Evolutionary conservation across 73 alveolate genomes (phyloP), one percentile per base, ranked within the genome.

Genomic region (Paramecium octaurelia): DNA sequence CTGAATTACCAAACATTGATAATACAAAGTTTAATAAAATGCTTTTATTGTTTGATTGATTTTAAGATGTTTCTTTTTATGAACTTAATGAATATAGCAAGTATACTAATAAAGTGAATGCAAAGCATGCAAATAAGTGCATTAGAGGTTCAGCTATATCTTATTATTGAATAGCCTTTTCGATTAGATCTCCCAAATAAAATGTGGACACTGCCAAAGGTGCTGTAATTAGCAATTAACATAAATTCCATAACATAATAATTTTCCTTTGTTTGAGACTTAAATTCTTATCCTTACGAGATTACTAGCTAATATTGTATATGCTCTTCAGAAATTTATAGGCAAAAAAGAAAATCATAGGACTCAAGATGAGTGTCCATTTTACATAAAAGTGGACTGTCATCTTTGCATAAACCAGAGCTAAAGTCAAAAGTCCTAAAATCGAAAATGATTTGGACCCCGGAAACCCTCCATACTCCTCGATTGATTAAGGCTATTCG

Each of bases 1-100:
- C 92, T 92, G 95, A 89, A 86, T 95, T 95, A 14, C 94, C 94
- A 77, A 89, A 70, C 11, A 69, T 11, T 12, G 94, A 89, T 1
- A 89, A 38, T n/a, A 73, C 24, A 42, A 77, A 70, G 29, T 89
- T 89, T 10, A 89, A 38, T 14, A 89, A 20, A 27, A 89, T 44
- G 5, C 77, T 86, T 58, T 73, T 50, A 11, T 54, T 73, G 31
- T n/a, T 31, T 23, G 60, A 58, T 29, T 86, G 36, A 48, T 69
- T 31, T 64, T 64, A 64, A 23, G 48, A 21, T 89, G 84, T 69
- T 50, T 38, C 70, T 89, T 83, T 46, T 89, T 88, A 31, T 31
- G 54, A 27, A 64, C 84, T 64, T 31, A 20, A 31, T 18, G 84
- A 64, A 64, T 64, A 64, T 34, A 64, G 46, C 24, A 64, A 64